Conservation (phyloP, 2,329 filamentous ascomycete species). For the Paecilomyces niveus region DNA sequence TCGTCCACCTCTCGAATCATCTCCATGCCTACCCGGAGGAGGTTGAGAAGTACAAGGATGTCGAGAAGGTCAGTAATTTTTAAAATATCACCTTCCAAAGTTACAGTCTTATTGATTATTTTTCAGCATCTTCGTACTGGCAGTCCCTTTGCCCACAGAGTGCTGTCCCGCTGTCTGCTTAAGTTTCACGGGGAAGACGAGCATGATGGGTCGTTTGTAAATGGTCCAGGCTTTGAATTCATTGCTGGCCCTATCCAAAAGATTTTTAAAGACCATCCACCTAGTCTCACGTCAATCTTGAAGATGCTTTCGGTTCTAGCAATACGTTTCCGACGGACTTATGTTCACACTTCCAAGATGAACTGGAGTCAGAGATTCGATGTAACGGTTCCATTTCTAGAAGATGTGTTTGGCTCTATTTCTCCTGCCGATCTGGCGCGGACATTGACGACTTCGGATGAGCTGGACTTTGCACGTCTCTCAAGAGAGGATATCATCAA, state of each 20-base stretch:
- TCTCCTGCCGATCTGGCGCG: conserved; percentile 26
- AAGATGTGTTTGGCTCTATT: conserved; percentile 25
- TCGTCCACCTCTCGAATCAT: conserved; percentile 24
- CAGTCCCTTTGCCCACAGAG: conserved; percentile 33
- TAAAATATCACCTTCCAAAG: neutral
- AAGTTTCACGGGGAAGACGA: conserved; percentile 12
- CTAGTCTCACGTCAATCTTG: conserved; percentile 24
- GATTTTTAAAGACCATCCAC: conserved; percentile 24
- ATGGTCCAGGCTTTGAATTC: conserved; percentile 23
- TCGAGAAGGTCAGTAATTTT: conserved; percentile 26
- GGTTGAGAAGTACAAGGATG: conserved; percentile 23
- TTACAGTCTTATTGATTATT: neutral
- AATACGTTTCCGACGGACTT: conserved; percentile 26
- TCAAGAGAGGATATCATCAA: conserved; percentile 16
- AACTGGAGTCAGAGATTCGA: conserved; percentile 28
- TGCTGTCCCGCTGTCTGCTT: conserved; percentile 24
- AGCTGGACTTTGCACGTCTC: conserved; percentile 22
- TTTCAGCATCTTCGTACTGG: conserved; percentile 25
- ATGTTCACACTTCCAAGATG: conserved; percentile 26
- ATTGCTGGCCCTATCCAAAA: conserved; percentile 31
- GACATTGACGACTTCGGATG: conserved; percentile 22
- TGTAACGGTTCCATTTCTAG: conserved; percentile 23
- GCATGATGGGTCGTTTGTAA: conserved; percentile 6
- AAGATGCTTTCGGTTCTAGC: conserved; percentile 30
- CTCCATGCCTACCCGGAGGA: conserved; percentile 25